Conservation (phyloP, 192 early-diverging fungal species). For the Coemansia sp. region DNA sequence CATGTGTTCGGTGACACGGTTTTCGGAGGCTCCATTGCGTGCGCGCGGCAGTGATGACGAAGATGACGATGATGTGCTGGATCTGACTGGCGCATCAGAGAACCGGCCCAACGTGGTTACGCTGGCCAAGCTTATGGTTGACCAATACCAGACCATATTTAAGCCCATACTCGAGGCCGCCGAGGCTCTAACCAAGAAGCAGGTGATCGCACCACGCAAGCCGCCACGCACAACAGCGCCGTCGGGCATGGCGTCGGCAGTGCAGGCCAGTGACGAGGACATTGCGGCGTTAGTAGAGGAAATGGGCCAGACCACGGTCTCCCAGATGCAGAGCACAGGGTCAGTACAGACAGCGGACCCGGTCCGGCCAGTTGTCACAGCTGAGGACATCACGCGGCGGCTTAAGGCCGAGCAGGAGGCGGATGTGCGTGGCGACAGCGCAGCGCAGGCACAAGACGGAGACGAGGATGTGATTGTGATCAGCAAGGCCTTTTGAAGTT, state of each 20-base stretch:
- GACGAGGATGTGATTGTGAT: too few relatives aligned
- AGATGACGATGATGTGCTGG: slow-evolving; percentile 28
- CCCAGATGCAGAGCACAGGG: neutral
- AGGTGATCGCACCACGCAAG: slow-evolving; percentile 26
- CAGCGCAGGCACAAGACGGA: neutral
- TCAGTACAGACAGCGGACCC: neutral
- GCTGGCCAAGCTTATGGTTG: slow-evolving; percentile 47
- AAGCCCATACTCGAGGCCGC: slow-evolving; percentile 50
- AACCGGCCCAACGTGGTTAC: slow-evolving; percentile 51
- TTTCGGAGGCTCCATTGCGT: neutral
- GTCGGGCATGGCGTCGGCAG: neutral
- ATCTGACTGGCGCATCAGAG: slow-evolving; percentile 20
- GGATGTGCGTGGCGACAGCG: slow-evolving; percentile 4
- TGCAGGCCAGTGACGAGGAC: slow-evolving; percentile 47
- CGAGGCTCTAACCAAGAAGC: slow-evolving; percentile 38
- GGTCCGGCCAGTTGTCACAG: slow-evolving; percentile 17
- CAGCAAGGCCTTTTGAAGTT: neutral
- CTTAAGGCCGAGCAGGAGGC: slow-evolving; percentile 44
- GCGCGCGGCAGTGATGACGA: neutral
- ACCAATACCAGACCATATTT: slow-evolving; percentile 51
- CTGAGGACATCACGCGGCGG: slow-evolving; percentile 43
- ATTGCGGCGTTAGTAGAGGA: slow-evolving; percentile 46
- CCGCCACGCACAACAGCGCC: slow-evolving; percentile 24
- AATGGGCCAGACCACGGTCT: slow-evolving; percentile 16
- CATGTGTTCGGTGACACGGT: slow-evolving; percentile 54